Evolutionary conservation across 2,329 filamentous ascomycete genomes (phyloP), one percentile per base, ranked within the genome.

Genomic region (Rutstroemia sp.): DNA sequence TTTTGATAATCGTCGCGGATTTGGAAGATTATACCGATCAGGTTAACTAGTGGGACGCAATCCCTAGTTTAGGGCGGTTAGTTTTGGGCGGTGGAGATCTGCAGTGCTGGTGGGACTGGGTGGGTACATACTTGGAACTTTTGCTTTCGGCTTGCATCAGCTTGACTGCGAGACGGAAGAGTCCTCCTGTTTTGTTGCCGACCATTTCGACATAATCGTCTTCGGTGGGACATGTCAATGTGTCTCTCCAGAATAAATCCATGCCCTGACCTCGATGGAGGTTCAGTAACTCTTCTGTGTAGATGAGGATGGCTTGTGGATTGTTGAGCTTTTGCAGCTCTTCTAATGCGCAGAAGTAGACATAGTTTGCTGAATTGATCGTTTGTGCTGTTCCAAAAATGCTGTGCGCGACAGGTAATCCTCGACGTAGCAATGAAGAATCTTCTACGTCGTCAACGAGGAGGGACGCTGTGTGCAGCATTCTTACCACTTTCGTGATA

Each of bases 171-270:
- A 95, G 75, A 42, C 89, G 80, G 75, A 95, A 95, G 1, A 96
- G 77, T 0, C 90, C 90, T 52, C 89, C 90, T 0, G 90, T 95
- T 75, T 95, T 95, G 74, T 95, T 92, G 65, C 83, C 83, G 10
- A 95, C 89, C 90, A 95, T 95, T 70, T 95, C 88, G n/a, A 95
- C 80, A 73, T 95, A 95, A 73, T 95, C 89, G 63, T 91, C 88
- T 72, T 94, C 89, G 50, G 82, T 88, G 14, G 89, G 89, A 71
- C 88, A 92, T 19, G 86, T 92, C 58, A 94, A 76, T 25, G 85
- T 89, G 72, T 94, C 89, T 57, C 89, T 81, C 90, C 91, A 95
- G 75, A 88, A 94, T 39, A 95, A 79, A 65, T 95, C 91, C 87
- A 95, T 92, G 62, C 90, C 89, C 72, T 95, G 90, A 19, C 90